phyloP scores from a whole-genome alignment of 73 alveolate species.

The Loxodes magnus region DNA sequence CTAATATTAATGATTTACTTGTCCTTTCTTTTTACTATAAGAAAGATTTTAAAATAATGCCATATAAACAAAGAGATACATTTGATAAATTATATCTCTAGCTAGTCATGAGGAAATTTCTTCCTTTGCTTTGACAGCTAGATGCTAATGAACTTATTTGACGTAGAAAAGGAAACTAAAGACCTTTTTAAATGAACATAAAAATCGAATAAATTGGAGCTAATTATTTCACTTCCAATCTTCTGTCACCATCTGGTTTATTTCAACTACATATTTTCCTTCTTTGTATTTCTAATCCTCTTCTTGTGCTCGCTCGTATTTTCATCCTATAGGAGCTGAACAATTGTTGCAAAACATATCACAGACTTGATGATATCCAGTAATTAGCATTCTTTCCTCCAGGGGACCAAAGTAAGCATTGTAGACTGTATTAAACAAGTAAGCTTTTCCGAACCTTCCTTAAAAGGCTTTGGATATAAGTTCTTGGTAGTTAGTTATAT shows the following conservation, averaged over 20 bases:
- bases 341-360: constrained; percentile 63
- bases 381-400: constrained; percentile 57
- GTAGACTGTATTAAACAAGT: constrained; percentile 44
- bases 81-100: no score
- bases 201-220: no score
- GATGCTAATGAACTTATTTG: no score
- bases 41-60: no score
- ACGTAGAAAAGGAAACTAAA: no score
- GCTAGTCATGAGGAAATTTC: no score
- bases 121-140: no score
- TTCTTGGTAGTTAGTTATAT: constrained; percentile 39
- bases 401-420: constrained; percentile 41
- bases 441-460: constrained; percentile 51
- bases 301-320: constrained; percentile 66
- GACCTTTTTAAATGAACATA: no score
- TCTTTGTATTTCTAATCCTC: constrained; percentile 66
- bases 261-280: constrained; percentile 66
- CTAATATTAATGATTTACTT: no score
- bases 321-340: constrained; percentile 58
- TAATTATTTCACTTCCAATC: no score
- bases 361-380: constrained; percentile 65
- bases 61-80: no score
- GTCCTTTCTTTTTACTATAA: no score
- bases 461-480: constrained; percentile 40
- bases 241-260: constrained; percentile 36